A percentile compares a stretch with the other conserved stretches of the same genome.
phyloP scores from a whole-genome alignment of 441 rosid genomes.

The Arabidopsis hybrid region DNA sequence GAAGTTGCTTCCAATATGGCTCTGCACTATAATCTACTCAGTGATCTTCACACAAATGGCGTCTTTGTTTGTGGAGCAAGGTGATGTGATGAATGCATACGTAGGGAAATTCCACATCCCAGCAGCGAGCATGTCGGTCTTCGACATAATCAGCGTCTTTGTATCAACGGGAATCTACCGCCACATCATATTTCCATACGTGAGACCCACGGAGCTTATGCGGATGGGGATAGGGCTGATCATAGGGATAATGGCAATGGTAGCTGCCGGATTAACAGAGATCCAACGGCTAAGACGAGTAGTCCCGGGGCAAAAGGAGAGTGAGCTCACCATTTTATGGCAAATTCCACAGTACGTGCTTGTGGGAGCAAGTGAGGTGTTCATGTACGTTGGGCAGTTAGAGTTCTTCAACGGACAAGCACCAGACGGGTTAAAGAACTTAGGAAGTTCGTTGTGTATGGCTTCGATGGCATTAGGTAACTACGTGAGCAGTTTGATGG shows the following conservation, averaged over 20 bases:
- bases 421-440: conserved; percentile 91
- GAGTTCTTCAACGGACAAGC: conserved; percentile 93
- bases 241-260: conserved; percentile 81
- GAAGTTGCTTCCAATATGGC: conserved; percentile 86
- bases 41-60: conserved; percentile 97
- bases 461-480: conserved; percentile 93
- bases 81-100: conserved; percentile 72
- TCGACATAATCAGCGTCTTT: conserved; percentile 82
- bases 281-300: conserved; percentile 59
- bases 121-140: conserved; percentile 95
- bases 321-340: conserved; percentile 82
- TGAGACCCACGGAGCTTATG: conserved; percentile 79
- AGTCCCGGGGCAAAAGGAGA: conserved; percentile 55
- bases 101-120: conserved; percentile 71
- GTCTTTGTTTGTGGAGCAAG: conserved; percentile 91
- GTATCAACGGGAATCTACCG: conserved; percentile 77
- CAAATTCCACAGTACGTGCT: conserved; percentile 88
- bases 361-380: conserved; percentile 87
- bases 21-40: conserved; percentile 90
- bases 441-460: conserved; percentile 95
- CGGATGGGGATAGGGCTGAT: conserved; percentile 88
- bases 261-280: conserved; percentile 84
- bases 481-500: conserved; percentile 78
- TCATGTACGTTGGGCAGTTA: conserved; percentile 91
- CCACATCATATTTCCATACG: conserved; percentile 63